Conservation (phyloP, 441 rosid genomes). For the Rhodomyrtus psidioides region DNA sequence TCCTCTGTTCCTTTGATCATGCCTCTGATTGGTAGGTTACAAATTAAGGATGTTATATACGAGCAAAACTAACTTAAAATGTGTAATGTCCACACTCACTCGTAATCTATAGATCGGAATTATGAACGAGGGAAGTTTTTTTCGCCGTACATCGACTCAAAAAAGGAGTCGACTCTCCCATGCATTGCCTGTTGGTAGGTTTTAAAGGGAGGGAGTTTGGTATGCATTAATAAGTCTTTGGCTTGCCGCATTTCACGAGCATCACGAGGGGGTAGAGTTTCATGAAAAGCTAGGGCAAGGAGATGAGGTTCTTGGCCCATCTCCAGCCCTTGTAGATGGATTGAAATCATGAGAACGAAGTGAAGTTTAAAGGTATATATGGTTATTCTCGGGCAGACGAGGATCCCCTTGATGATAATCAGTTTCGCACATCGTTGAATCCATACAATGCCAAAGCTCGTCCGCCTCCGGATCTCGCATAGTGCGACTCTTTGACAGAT, state of each 20-base stretch:
- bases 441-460: background rate
- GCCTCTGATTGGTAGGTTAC: rapidly evolving
- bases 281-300: background rate
- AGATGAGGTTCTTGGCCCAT: background rate
- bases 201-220: background rate
- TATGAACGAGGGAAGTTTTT: background rate
- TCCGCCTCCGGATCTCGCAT: background rate
- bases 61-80: background rate
- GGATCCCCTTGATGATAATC: background rate
- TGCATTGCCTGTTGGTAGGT: background rate
- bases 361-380: background rate
- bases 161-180: background rate
- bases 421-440: background rate
- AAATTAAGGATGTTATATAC: background rate
- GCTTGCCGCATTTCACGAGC: background rate
- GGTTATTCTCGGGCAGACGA: background rate
- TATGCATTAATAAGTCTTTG: background rate
- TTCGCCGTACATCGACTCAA: background rate
- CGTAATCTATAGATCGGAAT: background rate
- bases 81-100: background rate
- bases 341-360: background rate
- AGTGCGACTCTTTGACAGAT: background rate
- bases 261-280: background rate
- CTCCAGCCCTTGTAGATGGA: background rate
- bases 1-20: rapidly evolving